Base-by-base conservation (phyloP, 2,329 filamentous ascomycete species). In the Ophiosphaerella narmari region DNA sequence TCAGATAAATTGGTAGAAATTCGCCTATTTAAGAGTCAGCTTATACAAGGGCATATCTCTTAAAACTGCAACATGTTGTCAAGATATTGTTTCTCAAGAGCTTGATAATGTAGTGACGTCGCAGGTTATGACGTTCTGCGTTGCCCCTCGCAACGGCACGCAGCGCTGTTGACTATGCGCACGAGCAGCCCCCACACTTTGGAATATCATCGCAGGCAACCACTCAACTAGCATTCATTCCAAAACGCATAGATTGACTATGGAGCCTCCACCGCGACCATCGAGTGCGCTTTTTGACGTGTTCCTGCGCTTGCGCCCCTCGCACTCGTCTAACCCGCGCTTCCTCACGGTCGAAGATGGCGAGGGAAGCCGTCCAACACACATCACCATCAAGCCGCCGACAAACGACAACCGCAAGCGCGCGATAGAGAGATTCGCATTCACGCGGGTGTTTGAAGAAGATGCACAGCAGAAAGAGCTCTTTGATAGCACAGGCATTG, bases 361-460 rank as follows among this genome's bases (percentile, higher is more conserved):
- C 34, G 67, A 70, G 16, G 60, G 64, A 24, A 60, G 65, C 41
- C 67, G 72, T 39, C 74, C 78, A 1, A 80, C 77, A 13, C 78
- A 81, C 60, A 79, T 82, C 57, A 81, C 78, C 6, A 79, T 81
- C 62, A 75, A 77, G 44, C 77, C 79, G 7, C 91, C 92, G 0
- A 89, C 91, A 2, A 89, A 86, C 55, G 93, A 97, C 53, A 82
- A 85, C 54, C 84, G 93, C 48, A 90, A 93, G 61, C 85, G 92
- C 39, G 91, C 92, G 1, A 85, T 97, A 32, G 94, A 99, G 73
- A 91, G 89, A 69, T 99, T 97, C 70, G 90, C 87, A 1, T 99
- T 99, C 68, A 99, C 94, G 0, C 86, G 86, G 55, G 91, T 99
- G 1, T 97, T 97, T 63, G 89, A 95, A 63, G 92, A 97, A 68